phyloP scores from a whole-genome alignment of 2,329 filamentous ascomycete genomes.

The Zelopaecilomyces penicillatus region DNA sequence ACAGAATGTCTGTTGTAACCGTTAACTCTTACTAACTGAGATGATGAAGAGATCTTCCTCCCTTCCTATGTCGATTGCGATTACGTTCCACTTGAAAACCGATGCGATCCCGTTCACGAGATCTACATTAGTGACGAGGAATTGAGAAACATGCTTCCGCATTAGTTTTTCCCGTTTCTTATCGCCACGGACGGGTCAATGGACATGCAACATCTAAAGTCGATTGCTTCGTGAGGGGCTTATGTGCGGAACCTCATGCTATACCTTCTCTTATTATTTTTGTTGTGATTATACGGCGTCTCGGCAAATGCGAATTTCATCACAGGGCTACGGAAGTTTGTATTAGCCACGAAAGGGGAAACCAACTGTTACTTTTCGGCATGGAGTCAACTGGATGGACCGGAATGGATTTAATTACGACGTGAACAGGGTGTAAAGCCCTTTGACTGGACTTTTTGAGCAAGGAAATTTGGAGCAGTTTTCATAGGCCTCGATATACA shows the following conservation, averaged over 20 bases:
- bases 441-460: too few species aligned
- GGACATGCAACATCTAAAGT: slow-evolving; percentile 1
- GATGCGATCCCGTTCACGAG: slow-evolving; percentile 69
- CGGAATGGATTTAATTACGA: background rate
- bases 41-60: slow-evolving; percentile 63
- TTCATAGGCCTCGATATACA: too few species aligned
- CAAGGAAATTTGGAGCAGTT: too few species aligned
- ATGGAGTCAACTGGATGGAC: slow-evolving; percentile 2
- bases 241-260: too few species aligned
- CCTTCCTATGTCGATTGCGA: slow-evolving; percentile 70
- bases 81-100: slow-evolving; percentile 65
- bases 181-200: slow-evolving; percentile 4
- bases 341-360: too few species aligned
- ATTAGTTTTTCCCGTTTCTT: slow-evolving; percentile 28
- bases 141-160: slow-evolving; percentile 57
- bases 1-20: background rate
- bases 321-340: too few species aligned
- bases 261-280: too few species aligned
- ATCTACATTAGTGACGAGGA: slow-evolving; percentile 73
- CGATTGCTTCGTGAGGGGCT: too few species aligned
- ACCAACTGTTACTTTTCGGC: background rate
- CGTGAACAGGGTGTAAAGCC: too few species aligned
- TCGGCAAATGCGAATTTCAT: too few species aligned
- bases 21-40: slow-evolving; percentile 7
- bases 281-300: too few species aligned